Evolutionary conservation across 164 flowering plant species (phyloP).

Genomic region (Cinnamomum micranthum): DNA sequence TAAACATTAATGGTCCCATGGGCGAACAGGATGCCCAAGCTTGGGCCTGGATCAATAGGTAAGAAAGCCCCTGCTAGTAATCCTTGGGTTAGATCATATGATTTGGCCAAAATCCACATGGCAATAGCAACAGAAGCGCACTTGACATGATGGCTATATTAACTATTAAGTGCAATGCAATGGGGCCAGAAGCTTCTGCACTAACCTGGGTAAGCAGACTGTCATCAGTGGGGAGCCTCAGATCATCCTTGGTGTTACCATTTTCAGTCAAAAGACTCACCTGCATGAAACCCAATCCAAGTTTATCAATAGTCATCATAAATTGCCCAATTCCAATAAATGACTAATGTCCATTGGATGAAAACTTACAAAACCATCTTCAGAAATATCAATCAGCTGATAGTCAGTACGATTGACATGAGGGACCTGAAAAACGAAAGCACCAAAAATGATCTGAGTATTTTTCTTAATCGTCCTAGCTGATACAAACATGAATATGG

Average conservation of each 20-base stretch:
- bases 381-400: conserved; percentile 60
- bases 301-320: neutral
- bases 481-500: neutral
- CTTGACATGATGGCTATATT: neutral
- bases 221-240: conserved; percentile 24
- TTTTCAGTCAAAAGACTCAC: conserved; percentile 24
- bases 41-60: neutral
- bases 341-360: neutral
- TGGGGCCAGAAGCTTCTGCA: neutral
- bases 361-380: conserved; percentile 50
- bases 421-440: conserved; percentile 39
- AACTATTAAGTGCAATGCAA: neutral
- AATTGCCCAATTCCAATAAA: neutral
- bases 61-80: neutral
- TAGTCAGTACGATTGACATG: conserved; percentile 54
- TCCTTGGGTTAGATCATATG: neutral
- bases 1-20: neutral
- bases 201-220: conserved; percentile 17
- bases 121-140: neutral
- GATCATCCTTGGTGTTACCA: conserved; percentile 23
- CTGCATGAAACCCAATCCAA: conserved; percentile 5
- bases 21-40: neutral
- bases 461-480: neutral
- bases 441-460: neutral
- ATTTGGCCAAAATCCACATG: neutral